Evolutionary conservation across 305 asterid species (phyloP).

Genomic region (Fraxinus greggii): DNA sequence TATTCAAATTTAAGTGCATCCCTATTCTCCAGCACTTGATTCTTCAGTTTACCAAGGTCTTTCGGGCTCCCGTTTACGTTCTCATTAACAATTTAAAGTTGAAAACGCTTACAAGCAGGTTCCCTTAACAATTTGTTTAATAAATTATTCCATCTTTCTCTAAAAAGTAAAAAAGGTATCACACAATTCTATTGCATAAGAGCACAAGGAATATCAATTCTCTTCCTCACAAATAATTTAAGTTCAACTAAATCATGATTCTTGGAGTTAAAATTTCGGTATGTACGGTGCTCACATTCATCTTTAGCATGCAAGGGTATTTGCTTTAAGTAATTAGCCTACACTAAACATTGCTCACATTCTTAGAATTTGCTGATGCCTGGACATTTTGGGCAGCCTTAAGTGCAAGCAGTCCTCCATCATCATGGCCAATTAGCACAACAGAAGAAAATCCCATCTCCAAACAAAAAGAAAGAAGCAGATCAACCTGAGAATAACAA

Average conservation of each 20-base stretch:
- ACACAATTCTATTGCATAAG: background rate
- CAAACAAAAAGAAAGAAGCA: conserved; percentile 82
- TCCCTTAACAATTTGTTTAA: background rate
- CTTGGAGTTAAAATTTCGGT: background rate
- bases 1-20: background rate
- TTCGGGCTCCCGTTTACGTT: background rate
- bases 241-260: background rate
- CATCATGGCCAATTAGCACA: conserved; percentile 92
- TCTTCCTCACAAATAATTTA: background rate
- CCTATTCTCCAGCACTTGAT: background rate
- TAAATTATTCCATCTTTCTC: background rate
- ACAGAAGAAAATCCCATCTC: conserved; percentile 87
- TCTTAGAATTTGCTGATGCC: conserved; percentile 48
- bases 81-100: background rate
- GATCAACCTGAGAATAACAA: conserved; percentile 67
- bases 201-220: background rate
- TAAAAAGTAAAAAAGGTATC: background rate
- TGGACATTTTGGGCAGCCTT: conserved; percentile 82
- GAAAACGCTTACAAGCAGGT: background rate
- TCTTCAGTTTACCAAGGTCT: conserved; percentile 7
- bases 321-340: background rate
- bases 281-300: background rate
- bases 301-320: conserved; percentile 5
- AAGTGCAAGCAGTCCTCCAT: conserved; percentile 92
- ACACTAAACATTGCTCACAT: conserved; percentile 47